Evolutionary conservation across 306 rosid genomes (phyloP), one percentile per base, ranked within the genome.

Genomic region (Castanea mollissima): DNA sequence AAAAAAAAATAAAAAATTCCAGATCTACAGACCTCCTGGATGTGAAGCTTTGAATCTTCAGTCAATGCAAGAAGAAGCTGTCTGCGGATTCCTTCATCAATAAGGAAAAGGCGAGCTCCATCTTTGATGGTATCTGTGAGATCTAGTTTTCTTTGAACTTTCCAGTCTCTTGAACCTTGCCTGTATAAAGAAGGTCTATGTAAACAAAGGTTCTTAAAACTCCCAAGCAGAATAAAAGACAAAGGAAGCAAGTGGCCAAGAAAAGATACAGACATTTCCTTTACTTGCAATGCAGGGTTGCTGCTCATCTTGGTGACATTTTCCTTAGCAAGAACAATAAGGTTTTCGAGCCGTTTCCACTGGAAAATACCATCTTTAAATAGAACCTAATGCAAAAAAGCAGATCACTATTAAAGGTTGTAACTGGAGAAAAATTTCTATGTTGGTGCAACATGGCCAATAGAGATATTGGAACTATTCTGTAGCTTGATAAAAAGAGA

Each of bases 281-380:
- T 90, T 78, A 77, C 91, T 90, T 86, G 90, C 73, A 96, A 83
- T 29, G 98, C 99, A 2, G 99, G 98, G 79, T 93, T 96, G 88
- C 84, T 91, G 88, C 91, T 96, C 99, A 96, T 93, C 89, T 86
- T 96, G 85, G 92, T 79, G 74, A 96, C 99, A 59, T 96, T 96
- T 84, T 96, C 97, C 88, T 96, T 91, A 5, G 99, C 98, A 64
- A 96, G 99, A 76, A 88, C 90, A 71, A 96, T 93, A 78, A 96
- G 99, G 78, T 96, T 96, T 84, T 96, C 99, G 55, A 96, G 96
- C 81, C 97, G 97, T 82, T 93, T 96, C 99, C 99, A 93, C 75
- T 96, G 98, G 90, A 96, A 93, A 84, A 88, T 71, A 41, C 98
- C 98, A 76, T 91, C 99, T 87, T 96, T 96, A 71, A 96, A 96